Evolutionary conservation across 257 asterid genomes (phyloP), one percentile per base, ranked within the genome.

Genomic region (Mitragyna speciosa): DNA sequence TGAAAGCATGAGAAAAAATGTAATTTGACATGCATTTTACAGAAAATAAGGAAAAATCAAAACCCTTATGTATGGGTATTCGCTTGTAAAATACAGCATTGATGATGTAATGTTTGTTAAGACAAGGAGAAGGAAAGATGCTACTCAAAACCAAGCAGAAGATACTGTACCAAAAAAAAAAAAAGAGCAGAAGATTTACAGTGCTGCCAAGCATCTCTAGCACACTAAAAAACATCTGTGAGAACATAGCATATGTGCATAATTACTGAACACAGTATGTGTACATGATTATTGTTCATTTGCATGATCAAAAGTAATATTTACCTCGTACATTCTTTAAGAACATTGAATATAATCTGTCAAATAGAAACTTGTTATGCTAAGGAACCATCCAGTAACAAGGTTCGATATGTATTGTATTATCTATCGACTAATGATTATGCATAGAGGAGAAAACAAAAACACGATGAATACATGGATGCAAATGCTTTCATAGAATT

Each of bases 61-160:
- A 61, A n/a, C 15, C 24, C 7, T 61, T 7, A 7, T 61, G 67
- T 11, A 61, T 58, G 22, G 7, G 26, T 14, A 22, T 12, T 49
- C 54, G 0, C 73, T 20, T 39, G 73, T 22, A 19, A 70, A 43
- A 36, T 0, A 22, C 56, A 70, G 9, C 36, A 48, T 43, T 16
- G 48, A 51, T 3, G 16, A 31, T 2, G 28, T 7, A 30, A 51
- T 6, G 31, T 15, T 73, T 33, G 19, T 30, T 0, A 2, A 30
- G 66, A 54, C 17, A 30, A 28, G 26, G 77, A 54, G 16, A 73
- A 52, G n/a, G 51, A 59, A 73, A 52, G 31, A 43, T 72, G 76
- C 17, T 43, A 11, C 41, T 47, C 22, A 15, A 72, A 59, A 24
- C 20, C 47, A 22, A 3, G 39, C 43, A n/a, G 39, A 45, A 5